Evolutionary conservation across 768 basidiomycete species (phyloP).

Genomic region (Strobilomyces confusus): DNA sequence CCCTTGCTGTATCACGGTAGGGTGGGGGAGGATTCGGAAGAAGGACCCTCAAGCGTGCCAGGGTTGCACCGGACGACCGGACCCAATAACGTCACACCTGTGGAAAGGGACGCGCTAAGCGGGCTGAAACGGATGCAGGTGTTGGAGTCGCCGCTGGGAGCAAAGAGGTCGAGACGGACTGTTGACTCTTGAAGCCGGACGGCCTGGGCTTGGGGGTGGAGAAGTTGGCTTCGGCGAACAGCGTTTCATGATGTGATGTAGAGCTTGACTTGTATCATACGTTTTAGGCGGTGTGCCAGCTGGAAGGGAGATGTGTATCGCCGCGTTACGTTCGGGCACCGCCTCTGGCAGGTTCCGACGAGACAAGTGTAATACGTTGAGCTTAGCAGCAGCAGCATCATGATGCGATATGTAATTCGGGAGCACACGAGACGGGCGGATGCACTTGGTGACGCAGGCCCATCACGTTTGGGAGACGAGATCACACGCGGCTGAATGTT

Average conservation of each 20-base stretch:
- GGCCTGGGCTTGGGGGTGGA: neutral
- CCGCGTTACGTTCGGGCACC: constrained; percentile 3
- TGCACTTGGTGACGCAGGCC: neutral
- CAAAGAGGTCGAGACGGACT: constrained; percentile 23
- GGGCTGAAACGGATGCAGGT: constrained; percentile 22
- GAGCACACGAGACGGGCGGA: neutral
- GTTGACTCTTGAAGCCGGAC: constrained; percentile 11
- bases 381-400: neutral
- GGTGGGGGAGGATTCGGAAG: constrained; percentile 21
- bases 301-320: neutral
- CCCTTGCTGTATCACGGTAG: constrained; percentile 11
- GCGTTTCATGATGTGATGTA: neutral
- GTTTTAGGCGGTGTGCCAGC: neutral
- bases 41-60: constrained; percentile 12
- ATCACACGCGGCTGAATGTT: neutral
- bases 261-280: neutral
- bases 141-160: constrained; percentile 28
- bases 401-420: constrained; percentile 11
- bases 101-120: constrained; percentile 35
- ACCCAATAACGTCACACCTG: constrained; percentile 50
- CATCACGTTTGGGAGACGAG: neutral
- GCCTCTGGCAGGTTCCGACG: constrained; percentile 1
- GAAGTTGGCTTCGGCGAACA: neutral
- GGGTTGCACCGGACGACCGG: constrained; percentile 15
- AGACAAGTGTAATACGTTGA: neutral